Evolutionary conservation across 1,139 yeast genomes (phyloP).

Genomic region (Nematodospora anomalae): DNA sequence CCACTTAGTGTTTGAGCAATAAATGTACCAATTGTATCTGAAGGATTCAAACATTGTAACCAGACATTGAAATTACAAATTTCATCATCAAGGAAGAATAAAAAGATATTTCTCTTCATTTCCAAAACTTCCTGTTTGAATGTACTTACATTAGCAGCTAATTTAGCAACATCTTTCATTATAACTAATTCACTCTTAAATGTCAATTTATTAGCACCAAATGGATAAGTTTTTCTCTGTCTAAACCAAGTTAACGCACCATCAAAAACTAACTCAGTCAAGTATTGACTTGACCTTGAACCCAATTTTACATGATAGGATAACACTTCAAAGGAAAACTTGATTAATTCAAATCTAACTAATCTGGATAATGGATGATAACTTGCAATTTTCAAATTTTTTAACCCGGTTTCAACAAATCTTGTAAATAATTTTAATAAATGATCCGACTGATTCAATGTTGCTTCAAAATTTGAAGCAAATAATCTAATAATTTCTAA

Average conservation of each 20-base stretch:
- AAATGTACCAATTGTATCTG: constrained; percentile 39
- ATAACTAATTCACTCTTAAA: constrained; percentile 68
- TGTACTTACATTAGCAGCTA: constrained; percentile 25
- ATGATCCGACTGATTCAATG: constrained; percentile 71
- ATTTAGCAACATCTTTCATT: constrained; percentile 52
- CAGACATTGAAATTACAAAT: constrained; percentile 71
- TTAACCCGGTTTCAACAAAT: constrained; percentile 58
- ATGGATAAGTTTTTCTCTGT: constrained; percentile 67
- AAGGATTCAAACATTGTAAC: constrained; percentile 67
- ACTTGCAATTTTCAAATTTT: constrained; percentile 59
- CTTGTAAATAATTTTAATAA: constrained; percentile 68
- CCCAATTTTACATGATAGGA: constrained; percentile 52
- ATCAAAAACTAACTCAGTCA: constrained; percentile 56
- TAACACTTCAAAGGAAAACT: constrained; percentile 66
- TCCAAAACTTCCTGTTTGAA: constrained; percentile 30
- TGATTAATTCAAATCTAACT: constrained; percentile 70
- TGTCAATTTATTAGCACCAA: constrained; percentile 76
- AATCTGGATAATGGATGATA: constrained; percentile 80
- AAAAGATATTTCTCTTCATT: constrained; percentile 50
- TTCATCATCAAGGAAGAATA: constrained; percentile 74
- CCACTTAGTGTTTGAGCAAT: constrained; percentile 34
- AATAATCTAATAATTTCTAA: constrained; percentile 65
- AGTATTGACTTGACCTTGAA: constrained; percentile 43
- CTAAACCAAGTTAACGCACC: constrained; percentile 82
- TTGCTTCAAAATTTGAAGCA: constrained; percentile 80